phyloP scores from a whole-genome alignment of 2,329 filamentous ascomycete species.

The Grosmannia penicillata region DNA sequence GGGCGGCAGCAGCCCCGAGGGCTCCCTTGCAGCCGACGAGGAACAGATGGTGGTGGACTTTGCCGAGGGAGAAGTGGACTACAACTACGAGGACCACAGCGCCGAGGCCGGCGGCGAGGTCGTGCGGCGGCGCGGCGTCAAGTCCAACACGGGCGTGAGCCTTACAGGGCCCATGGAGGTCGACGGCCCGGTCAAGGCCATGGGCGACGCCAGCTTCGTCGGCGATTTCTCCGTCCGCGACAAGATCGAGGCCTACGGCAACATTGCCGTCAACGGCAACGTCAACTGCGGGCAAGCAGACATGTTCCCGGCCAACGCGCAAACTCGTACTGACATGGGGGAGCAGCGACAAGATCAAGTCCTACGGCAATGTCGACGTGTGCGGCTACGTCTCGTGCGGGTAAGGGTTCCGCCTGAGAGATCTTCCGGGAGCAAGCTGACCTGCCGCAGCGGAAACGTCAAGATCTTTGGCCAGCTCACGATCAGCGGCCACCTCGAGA shows the following conservation, averaged over 20 bases:
- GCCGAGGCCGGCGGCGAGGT: background rate
- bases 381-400: conserved; percentile 22
- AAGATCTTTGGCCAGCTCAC: conserved; percentile 31
- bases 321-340: too few relatives aligned
- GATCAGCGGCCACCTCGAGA: conserved; percentile 26
- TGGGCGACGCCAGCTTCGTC: conserved; percentile 26
- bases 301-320: too few relatives aligned
- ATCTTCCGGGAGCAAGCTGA: background rate
- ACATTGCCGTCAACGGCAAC: conserved; percentile 25
- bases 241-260: conserved; percentile 30
- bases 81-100: conserved; percentile 4
- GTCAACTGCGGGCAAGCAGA: conserved; percentile 28
- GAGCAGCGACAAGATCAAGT: conserved; percentile 28
- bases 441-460: conserved; percentile 23
- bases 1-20: too few relatives aligned
- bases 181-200: conserved; percentile 29
- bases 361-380: conserved; percentile 29
- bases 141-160: conserved; percentile 24
- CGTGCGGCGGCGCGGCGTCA: conserved; percentile 18
- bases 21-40: too few relatives aligned
- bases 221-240: conserved; percentile 29
- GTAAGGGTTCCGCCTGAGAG: conserved; percentile 14
- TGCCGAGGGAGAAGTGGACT: conserved; percentile 8
- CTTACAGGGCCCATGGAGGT: conserved; percentile 31
- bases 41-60: conserved; percentile 9